phyloP scores from a whole-genome alignment of 257 asterid genomes.

The Vinca minor region DNA sequence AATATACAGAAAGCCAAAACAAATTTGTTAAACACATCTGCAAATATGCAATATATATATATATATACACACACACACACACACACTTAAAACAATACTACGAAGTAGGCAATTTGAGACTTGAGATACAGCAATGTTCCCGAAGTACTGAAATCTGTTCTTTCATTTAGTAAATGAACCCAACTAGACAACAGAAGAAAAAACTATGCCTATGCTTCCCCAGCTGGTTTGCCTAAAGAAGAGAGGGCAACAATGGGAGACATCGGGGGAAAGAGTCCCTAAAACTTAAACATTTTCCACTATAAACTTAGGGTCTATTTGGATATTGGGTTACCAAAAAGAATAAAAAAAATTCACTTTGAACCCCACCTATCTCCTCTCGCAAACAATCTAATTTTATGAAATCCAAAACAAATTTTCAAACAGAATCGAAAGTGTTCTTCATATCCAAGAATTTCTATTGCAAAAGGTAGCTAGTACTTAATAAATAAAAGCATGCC shows the following conservation, averaged over 20 bases:
- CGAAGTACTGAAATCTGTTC: not conserved
- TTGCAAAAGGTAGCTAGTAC: not conserved
- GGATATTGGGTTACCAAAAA: no score
- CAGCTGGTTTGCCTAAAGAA: not conserved
- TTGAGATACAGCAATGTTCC: not conserved
- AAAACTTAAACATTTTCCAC: not conserved
- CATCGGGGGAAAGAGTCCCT: not conserved
- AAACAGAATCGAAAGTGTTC: not conserved
- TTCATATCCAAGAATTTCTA: not conserved
- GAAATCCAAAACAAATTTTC: no score
- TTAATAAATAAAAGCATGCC: not conserved
- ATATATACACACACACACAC: no score
- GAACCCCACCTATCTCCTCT: no score
- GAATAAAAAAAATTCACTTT: no score
- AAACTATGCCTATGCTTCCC: no score
- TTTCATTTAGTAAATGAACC: not conserved
- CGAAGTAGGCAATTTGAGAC: not conserved
- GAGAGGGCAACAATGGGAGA: no score
- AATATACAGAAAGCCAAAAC: not conserved
- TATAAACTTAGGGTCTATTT: no score
- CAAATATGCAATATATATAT: no score
- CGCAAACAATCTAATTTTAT: no score
- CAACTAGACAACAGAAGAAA: not conserved
- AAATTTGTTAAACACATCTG: not conserved
- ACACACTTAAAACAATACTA: not conserved